Conservation (phyloP, 768 basidiomycete genomes). For the Leccinum longicurvipes region DNA sequence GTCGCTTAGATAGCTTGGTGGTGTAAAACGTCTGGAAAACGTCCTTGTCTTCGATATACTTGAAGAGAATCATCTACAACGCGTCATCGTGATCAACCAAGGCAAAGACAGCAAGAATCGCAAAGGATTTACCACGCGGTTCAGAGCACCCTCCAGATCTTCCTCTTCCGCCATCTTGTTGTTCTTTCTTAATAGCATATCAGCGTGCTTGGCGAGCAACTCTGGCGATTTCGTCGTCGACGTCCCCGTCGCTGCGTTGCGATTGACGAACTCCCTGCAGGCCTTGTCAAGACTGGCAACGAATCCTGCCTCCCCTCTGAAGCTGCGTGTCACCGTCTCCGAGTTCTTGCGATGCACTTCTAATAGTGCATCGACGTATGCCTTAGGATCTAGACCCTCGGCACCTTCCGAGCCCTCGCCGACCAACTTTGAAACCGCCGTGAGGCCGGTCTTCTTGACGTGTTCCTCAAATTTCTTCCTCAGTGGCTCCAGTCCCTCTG, state of each 20-base stretch:
- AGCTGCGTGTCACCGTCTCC: slow-evolving; percentile 83
- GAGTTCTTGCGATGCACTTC: slow-evolving; percentile 91
- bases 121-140: slow-evolving; percentile 70
- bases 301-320: slow-evolving; percentile 91
- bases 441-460: slow-evolving; percentile 86
- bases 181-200: slow-evolving; percentile 85
- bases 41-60: slow-evolving; percentile 98
- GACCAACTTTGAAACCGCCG: slow-evolving; percentile 70
- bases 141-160: slow-evolving; percentile 84
- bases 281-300: slow-evolving; percentile 93
- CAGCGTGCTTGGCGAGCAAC: slow-evolving; percentile 87
- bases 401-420: slow-evolving; percentile 51
- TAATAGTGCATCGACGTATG: slow-evolving; percentile 89
- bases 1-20: slow-evolving; percentile 87
- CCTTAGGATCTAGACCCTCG: slow-evolving; percentile 81
- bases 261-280: slow-evolving; percentile 92
- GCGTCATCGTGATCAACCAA: slow-evolving; percentile 1
- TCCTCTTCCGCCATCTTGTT: slow-evolving; percentile 87
- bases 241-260: slow-evolving; percentile 85
- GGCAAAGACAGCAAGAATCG: background rate
- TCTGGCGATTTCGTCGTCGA: slow-evolving; percentile 87
- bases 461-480: slow-evolving; percentile 93
- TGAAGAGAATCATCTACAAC: slow-evolving; percentile 91
- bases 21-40: slow-evolving; percentile 98
- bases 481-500: slow-evolving; percentile 85